phyloP scores from a whole-genome alignment of 225 moss, liverwort and hornwort genomes.

The Anthoceros angustus region DNA sequence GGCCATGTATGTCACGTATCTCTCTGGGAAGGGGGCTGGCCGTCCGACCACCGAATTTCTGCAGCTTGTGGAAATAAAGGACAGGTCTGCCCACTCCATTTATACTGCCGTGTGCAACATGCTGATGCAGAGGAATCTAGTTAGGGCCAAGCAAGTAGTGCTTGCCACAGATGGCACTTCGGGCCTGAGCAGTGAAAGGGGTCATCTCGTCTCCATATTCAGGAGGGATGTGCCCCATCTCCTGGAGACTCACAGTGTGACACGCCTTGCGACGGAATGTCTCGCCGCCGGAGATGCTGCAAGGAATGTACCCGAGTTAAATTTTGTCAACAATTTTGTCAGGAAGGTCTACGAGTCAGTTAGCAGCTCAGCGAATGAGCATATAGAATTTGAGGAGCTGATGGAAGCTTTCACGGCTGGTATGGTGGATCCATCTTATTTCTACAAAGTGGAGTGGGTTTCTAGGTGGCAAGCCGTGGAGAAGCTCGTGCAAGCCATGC shows the following conservation, averaged over 20 bases:
- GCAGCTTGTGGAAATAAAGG: conserved; percentile 12
- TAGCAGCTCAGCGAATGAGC: conserved; percentile 12
- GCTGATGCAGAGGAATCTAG: conserved; percentile 8
- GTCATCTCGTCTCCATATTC: conserved; percentile 11
- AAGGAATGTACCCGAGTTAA: conserved; percentile 12
- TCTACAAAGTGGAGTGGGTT: conserved; percentile 15
- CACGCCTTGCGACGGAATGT: conserved; percentile 9
- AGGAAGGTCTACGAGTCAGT: conserved; percentile 17
- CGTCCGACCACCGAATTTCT: conserved; percentile 13
- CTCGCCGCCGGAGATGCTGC: conserved; percentile 17
- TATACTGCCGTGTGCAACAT: conserved; percentile 10
- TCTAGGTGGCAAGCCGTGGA: conserved; percentile 14
- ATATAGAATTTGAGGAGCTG: conserved; percentile 12
- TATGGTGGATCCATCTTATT: conserved; percentile 14
- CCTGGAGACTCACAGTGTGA: conserved; percentile 14
- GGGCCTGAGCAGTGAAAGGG: conserved; percentile 10
- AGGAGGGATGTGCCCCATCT: conserved; percentile 16
- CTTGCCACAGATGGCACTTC: conserved; percentile 15
- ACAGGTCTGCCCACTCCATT: conserved; percentile 13
- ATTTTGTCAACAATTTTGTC: conserved; percentile 14
- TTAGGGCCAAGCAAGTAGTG: conserved; percentile 11
- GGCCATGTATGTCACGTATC: conserved; percentile 14
- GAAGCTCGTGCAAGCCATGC: conserved; percentile 18
- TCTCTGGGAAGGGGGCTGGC: conserved; percentile 12
- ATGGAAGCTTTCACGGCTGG: conserved; percentile 16